Evolutionary conservation across 2,329 filamentous ascomycete genomes (phyloP).

Genomic region (Ceratocystis ficicola): DNA sequence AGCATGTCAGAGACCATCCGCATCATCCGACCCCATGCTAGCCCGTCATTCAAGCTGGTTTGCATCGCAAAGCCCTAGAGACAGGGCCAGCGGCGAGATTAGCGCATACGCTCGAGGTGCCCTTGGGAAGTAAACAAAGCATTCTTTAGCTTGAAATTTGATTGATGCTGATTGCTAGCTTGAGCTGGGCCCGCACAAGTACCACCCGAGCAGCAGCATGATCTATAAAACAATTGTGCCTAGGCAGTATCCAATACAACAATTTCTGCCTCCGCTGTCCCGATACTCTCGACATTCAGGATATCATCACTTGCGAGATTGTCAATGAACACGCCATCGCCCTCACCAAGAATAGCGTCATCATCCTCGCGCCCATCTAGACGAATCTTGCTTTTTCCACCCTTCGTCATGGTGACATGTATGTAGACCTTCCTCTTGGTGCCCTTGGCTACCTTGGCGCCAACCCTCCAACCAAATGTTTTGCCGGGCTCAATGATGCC

Average conservation of each 20-base stretch:
- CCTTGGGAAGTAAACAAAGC: too few species aligned
- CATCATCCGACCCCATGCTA: too few species aligned
- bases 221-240: conserved; percentile 11
- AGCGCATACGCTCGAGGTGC: too few species aligned
- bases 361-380: conserved; percentile 54
- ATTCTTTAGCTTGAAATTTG: too few species aligned
- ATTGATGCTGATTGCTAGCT: too few species aligned
- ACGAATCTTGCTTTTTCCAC: conserved; percentile 59
- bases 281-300: conserved; percentile 53
- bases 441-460: conserved; percentile 41
- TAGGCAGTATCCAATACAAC: conserved; percentile 53
- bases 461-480: conserved; percentile 60
- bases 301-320: conserved; percentile 51
- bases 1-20: not conserved
- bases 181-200: too few species aligned
- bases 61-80: not conserved
- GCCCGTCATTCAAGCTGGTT: too few species aligned
- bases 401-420: conserved; percentile 69
- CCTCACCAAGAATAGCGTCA: conserved; percentile 50
- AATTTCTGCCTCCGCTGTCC: conserved; percentile 57
- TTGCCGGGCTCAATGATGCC: conserved; percentile 55
- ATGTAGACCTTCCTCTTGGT: conserved; percentile 62
- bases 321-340: conserved; percentile 69
- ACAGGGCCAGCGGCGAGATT: too few species aligned
- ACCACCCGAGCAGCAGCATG: not conserved